Conservation (phyloP, 1,284 basidiomycete genomes). For the Microbotryum silenes-acaulis region DNA sequence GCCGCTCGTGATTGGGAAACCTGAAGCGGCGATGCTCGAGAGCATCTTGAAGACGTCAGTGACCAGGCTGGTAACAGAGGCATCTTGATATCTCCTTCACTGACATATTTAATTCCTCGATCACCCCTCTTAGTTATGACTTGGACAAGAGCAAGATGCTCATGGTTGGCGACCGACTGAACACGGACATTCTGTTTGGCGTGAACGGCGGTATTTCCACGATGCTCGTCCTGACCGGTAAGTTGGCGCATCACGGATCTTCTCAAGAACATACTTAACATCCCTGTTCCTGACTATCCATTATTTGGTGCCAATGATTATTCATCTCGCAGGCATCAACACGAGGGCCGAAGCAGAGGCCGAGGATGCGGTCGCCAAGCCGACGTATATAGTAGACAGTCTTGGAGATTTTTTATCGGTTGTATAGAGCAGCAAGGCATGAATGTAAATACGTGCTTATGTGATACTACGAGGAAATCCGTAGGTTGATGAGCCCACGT, state of each 20-base stretch:
- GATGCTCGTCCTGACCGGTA: constrained; percentile 84
- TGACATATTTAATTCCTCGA: neutral
- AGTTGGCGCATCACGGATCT: neutral
- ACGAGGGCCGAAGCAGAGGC: constrained; percentile 17
- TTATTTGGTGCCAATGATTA: too few relatives aligned
- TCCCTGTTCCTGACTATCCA: too few relatives aligned
- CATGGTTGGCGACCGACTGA: constrained; percentile 92
- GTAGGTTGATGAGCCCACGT: too few relatives aligned
- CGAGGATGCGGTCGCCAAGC: constrained; percentile 20
- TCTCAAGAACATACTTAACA: neutral
- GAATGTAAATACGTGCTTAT: too few relatives aligned
- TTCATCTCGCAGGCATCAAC: constrained; percentile 17
- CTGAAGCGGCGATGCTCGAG: constrained; percentile 86
- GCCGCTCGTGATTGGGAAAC: constrained; percentile 78
- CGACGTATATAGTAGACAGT: constrained; percentile 21
- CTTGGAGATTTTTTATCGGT: constrained; percentile 16
- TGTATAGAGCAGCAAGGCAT: too few relatives aligned
- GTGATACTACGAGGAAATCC: too few relatives aligned
- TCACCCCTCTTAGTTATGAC: constrained; percentile 54
- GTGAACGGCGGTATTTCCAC: constrained; percentile 75
- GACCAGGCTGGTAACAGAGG: neutral
- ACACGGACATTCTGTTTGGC: constrained; percentile 82
- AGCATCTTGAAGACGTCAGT: constrained; percentile 88
- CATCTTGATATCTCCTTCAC: neutral
- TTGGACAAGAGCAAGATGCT: constrained; percentile 79